phyloP scores from a whole-genome alignment of 495 filamentous ascomycete species.

The Penicillium cinerascens region DNA sequence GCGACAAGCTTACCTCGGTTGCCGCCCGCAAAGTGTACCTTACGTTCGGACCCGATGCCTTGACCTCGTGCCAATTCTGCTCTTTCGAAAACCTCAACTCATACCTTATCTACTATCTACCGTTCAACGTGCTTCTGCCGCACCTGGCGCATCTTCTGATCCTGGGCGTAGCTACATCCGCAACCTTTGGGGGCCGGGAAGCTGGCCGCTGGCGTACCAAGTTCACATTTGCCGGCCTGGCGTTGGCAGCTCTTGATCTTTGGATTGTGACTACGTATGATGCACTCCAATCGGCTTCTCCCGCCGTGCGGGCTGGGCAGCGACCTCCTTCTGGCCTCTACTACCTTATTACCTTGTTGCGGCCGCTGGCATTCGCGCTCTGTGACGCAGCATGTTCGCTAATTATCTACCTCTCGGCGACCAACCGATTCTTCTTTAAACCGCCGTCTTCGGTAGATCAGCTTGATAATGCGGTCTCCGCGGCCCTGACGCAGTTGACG shows the following conservation, averaged over 20 bases:
- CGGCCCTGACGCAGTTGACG: slow-evolving; percentile 40
- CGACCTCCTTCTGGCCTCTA: slow-evolving; percentile 50
- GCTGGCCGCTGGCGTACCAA: slow-evolving; percentile 64
- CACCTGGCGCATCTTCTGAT: slow-evolving; percentile 73
- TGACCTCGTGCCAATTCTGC: slow-evolving; percentile 80
- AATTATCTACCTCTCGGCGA: slow-evolving; percentile 69
- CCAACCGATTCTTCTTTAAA: slow-evolving; percentile 65
- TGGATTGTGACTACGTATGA: slow-evolving; percentile 62
- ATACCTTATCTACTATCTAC: slow-evolving; percentile 80
- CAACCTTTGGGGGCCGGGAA: slow-evolving; percentile 50
- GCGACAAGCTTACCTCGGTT: slow-evolving; percentile 61
- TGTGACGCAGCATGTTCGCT: slow-evolving; percentile 59
- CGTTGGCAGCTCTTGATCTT: slow-evolving; percentile 59
- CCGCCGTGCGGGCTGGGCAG: slow-evolving; percentile 35
- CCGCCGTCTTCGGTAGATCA: slow-evolving; percentile 49
- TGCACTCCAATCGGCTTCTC: slow-evolving; percentile 47
- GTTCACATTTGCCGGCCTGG: slow-evolving; percentile 61
- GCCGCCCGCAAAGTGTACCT: slow-evolving; percentile 78
- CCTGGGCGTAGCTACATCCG: slow-evolving; percentile 61
- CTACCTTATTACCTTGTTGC: slow-evolving; percentile 59
- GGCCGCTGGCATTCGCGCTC: slow-evolving; percentile 55
- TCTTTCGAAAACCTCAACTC: slow-evolving; percentile 62
- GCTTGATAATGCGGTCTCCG: slow-evolving; percentile 36
- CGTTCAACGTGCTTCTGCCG: slow-evolving; percentile 61
- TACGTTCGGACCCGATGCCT: slow-evolving; percentile 67